Conservation (phyloP, 192 early-diverging fungal species). For the Coemansia sp. region DNA sequence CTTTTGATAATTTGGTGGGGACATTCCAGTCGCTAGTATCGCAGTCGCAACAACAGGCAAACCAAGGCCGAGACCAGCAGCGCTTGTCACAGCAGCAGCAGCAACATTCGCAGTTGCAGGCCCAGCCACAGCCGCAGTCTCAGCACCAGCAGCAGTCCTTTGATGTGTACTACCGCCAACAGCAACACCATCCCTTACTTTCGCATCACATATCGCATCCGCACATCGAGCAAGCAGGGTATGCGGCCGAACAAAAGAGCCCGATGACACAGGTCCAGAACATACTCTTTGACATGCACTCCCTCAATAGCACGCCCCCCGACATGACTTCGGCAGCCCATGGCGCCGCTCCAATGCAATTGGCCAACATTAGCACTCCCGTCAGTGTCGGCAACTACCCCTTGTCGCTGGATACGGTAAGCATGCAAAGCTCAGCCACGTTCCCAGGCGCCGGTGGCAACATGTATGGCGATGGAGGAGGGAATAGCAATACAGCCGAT, state of each 20-base stretch:
- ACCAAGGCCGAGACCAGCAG: conserved; percentile 19
- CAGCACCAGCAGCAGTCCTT: background rate
- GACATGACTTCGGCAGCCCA: conserved; percentile 8
- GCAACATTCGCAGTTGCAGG: background rate
- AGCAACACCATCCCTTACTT: conserved; percentile 5
- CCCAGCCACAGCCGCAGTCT: background rate
- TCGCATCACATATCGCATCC: background rate
- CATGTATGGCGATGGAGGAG: background rate
- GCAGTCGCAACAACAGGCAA: conserved; percentile 18
- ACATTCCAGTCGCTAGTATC: conserved; percentile 30
- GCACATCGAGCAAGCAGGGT: background rate
- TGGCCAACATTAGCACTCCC: background rate
- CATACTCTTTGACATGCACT: conserved; percentile 40
- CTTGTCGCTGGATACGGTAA: conserved; percentile 11
- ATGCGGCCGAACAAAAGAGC: conserved; percentile 11
- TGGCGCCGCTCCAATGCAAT: background rate
- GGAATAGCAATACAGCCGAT: conserved; percentile 4
- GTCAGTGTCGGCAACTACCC: conserved; percentile 13
- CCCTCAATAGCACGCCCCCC: conserved; percentile 11
- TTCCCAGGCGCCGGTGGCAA: conserved; percentile 11
- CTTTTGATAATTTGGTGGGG: conserved; percentile 35
- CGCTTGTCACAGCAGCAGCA: conserved; percentile 6
- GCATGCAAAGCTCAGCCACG: conserved; percentile 9
- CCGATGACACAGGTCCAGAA: conserved; percentile 3
- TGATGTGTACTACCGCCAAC: conserved; percentile 13